Evolutionary conservation across 176 grass and related monocot species (phyloP).

Genomic region (Pontederia paniculata): DNA sequence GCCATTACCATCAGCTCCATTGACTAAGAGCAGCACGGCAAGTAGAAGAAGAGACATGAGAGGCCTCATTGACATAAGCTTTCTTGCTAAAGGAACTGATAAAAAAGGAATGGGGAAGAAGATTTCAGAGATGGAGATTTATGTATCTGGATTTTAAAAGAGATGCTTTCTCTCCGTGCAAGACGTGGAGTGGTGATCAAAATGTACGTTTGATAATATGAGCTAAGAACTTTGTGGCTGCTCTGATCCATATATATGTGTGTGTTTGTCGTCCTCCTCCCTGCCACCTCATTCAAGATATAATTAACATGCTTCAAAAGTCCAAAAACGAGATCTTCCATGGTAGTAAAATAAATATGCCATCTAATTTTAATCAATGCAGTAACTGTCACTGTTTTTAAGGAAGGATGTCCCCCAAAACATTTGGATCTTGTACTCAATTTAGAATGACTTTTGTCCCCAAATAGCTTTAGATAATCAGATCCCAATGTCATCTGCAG

Average conservation of each 20-base stretch:
- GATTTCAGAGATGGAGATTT: background rate
- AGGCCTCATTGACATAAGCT: constrained; percentile 43
- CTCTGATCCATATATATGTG: constrained; percentile 2
- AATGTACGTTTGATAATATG: constrained; percentile 3
- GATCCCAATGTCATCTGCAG: background rate
- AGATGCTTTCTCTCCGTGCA: constrained; percentile 18
- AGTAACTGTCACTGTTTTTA: constrained; percentile 43
- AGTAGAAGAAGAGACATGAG: constrained; percentile 34
- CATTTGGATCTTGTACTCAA: constrained; percentile 29
- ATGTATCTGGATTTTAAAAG: constrained; percentile 22
- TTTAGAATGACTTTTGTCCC: constrained; percentile 3
- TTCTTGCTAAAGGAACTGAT: constrained; percentile 8
- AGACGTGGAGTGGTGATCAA: constrained; percentile 15
- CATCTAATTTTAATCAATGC: constrained; percentile 17
- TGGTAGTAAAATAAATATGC: constrained; percentile 7
- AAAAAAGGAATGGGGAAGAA: background rate
- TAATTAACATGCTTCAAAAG: constrained; percentile 16
- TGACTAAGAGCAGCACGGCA: constrained; percentile 26
- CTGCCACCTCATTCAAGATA: background rate
- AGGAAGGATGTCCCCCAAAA: constrained; percentile 55
- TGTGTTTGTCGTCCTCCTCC: background rate
- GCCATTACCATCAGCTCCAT: constrained; percentile 44
- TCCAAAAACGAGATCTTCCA: constrained; percentile 1
- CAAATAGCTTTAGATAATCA: constrained; percentile 2
- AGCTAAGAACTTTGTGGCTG: constrained; percentile 6